Base-by-base conservation (phyloP, 768 basidiomycete genomes). In the Hypsizygus marmoreus region DNA sequence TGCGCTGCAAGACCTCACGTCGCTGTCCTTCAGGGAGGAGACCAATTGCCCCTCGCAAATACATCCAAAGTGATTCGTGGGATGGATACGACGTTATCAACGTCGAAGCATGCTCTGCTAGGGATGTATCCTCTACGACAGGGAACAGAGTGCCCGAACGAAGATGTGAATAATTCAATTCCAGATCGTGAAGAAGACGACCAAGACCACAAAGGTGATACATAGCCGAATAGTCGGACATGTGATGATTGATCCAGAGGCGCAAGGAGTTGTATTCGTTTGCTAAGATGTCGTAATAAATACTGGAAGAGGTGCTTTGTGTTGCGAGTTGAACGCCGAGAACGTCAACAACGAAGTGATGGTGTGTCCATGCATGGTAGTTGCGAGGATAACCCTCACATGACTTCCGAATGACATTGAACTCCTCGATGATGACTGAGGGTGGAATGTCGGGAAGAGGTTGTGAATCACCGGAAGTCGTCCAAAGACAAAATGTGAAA, bases 291-390 rank as follows among this genome's bases (percentile, higher is more conserved):
- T 51, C 38, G 33, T 66, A 31, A 46, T 68, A 66, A 8, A 53
- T 49, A 19, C 40, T 37, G 9, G 49, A 49, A 32, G 30, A 11
- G 54, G 62, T 35, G 43, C 43, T 50, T 44, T 58, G 43, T 14
- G 47, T 34, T 1, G 28, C 16, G 24, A 52, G 31, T 28, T 46
- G 47, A 32, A 43, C 30, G 57, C 50, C 61, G 28, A 66, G 57
- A 26, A 65, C 55, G 49, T 75, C 65, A 32, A 79, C 58, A 43
- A 81, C 68, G 31, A 74, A 75, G 36, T 70, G 69, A 57, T 84
- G 80, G 54, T 88, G 82, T 1, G 70, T 59, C 87, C 87, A 88
- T 4, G 83, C 84, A 61, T 84, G 79, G 58, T 88, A 89, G 56
- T 88, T 89, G 11, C 87, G 79, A 7, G 82, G 81, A 57, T 88